Conservation (phyloP, 768 basidiomycete species). For the Cyathus striatus region DNA sequence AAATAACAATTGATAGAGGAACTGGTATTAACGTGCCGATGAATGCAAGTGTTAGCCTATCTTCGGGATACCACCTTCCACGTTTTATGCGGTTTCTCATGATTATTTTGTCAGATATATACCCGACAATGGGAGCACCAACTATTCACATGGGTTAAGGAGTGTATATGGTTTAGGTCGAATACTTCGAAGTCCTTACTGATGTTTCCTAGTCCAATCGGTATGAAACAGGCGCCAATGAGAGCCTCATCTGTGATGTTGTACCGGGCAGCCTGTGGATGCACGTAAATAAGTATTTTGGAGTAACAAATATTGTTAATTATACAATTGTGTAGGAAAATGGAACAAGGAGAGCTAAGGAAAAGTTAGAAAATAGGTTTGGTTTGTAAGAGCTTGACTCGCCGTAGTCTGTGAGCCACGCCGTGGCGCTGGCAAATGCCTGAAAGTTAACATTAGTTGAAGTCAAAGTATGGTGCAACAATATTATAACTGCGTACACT, state of each 20-base stretch:
- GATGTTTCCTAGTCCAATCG: constrained; percentile 50
- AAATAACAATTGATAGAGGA: constrained; percentile 40
- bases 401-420: constrained; percentile 38
- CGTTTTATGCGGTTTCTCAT: constrained; percentile 34
- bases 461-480: too few species aligned
- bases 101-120: constrained; percentile 43
- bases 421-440: constrained; percentile 23
- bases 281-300: background rate
- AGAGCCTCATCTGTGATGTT: constrained; percentile 43
- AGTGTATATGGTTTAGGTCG: background rate
- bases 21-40: constrained; percentile 38
- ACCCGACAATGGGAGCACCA: constrained; percentile 49
- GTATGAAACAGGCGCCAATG: constrained; percentile 53
- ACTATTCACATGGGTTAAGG: constrained; percentile 22
- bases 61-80: constrained; percentile 55
- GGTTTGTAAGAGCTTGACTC: constrained; percentile 4
- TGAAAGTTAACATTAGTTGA: constrained; percentile 4
- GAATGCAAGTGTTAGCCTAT: constrained; percentile 43
- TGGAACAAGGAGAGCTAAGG: constrained; percentile 50
- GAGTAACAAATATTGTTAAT: background rate
- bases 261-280: constrained; percentile 45
- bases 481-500: constrained; percentile 33
- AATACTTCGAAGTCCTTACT: constrained; percentile 26
- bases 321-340: constrained; percentile 64
- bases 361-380: constrained; percentile 10